Conservation (phyloP, 2,329 filamentous ascomycete genomes). For the Fusarium pseudonygamai region DNA sequence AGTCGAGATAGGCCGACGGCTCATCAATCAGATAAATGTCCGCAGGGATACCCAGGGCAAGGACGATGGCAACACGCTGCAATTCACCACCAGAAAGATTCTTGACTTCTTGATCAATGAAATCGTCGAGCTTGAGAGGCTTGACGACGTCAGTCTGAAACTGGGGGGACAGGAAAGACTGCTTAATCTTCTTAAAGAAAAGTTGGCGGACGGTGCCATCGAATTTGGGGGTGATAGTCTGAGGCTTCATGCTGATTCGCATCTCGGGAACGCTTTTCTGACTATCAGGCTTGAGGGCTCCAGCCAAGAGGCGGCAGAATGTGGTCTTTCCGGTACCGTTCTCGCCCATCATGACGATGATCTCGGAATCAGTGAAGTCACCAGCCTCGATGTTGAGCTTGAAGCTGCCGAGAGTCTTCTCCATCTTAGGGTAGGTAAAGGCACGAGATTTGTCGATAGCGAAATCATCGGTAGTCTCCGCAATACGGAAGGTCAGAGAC, state of each 20-base stretch:
- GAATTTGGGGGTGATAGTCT: conserved; percentile 99
- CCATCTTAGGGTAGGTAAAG: conserved; percentile 89
- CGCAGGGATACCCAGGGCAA: conserved; percentile 93
- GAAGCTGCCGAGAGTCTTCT: conserved; percentile 92
- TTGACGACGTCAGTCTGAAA: conserved; percentile 99
- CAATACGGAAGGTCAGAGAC: conserved; percentile 93
- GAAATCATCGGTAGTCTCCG: conserved; percentile 89
- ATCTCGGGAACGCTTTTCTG: conserved; percentile 83
- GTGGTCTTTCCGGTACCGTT: conserved; percentile 99
- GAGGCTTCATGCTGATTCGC: conserved; percentile 99
- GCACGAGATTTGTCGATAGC: conserved; percentile 83
- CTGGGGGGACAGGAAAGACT: conserved; percentile 93
- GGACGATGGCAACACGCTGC: conserved; percentile 97
- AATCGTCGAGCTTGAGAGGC: conserved; percentile 98
- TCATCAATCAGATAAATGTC: conserved; percentile 99
- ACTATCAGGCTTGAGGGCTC: conserved; percentile 89
- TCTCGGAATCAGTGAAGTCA: conserved; percentile 96
- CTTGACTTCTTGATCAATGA: conserved; percentile 99
- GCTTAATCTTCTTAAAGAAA: conserved; percentile 99
- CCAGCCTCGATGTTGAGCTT: conserved; percentile 83
- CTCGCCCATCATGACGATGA: conserved; percentile 99
- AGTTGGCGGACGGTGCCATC: conserved; percentile 95
- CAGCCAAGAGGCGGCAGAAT: conserved; percentile 95
- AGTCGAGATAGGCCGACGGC: conserved; percentile 96
- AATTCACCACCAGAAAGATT: conserved; percentile 99